Conservation (phyloP, 2,329 filamentous ascomycete genomes). For the Diplodia intermedia region DNA sequence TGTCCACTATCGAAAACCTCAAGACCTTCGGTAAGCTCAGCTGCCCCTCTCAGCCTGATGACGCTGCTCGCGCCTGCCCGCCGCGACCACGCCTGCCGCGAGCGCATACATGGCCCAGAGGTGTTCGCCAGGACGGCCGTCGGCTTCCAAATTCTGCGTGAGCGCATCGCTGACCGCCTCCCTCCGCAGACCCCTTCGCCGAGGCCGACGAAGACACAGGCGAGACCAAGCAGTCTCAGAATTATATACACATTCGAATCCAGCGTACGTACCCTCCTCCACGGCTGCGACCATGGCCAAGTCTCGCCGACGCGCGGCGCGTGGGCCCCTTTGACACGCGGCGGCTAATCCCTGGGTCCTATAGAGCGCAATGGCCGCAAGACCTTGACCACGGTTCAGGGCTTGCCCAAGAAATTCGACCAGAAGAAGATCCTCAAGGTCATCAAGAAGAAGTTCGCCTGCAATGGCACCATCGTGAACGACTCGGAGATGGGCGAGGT, state of each 20-base stretch:
- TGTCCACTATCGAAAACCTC: conserved; percentile 95
- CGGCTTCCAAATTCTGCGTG: not conserved
- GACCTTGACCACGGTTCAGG: conserved; percentile 99
- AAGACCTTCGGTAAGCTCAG: conserved; percentile 79
- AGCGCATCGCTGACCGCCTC: conserved; percentile 14
- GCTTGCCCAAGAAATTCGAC: conserved; percentile 98
- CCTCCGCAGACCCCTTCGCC: conserved; percentile 87
- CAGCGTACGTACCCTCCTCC: conserved; percentile 74
- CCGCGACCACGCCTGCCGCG: not conserved
- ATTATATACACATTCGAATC: conserved; percentile 99
- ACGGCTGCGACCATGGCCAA: not conserved
- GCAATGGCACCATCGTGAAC: conserved; percentile 99
- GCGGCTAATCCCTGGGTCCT: conserved; percentile 45
- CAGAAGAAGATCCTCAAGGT: conserved; percentile 99
- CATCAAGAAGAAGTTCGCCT: conserved; percentile 99
- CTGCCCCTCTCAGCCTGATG: conserved; percentile 33
- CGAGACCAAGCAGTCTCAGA: conserved; percentile 91
- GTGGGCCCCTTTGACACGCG: conserved; percentile 16
- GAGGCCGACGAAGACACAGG: conserved; percentile 99
- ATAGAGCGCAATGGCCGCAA: conserved; percentile 99
- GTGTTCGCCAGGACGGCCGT: not conserved
- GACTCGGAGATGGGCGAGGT: conserved; percentile 98
- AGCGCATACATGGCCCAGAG: not conserved
- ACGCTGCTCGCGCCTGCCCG: not conserved
- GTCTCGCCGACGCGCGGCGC: conserved; percentile 15